Conservation (phyloP, 2,329 filamentous ascomycete species). For the Alternaria ventricosa region DNA sequence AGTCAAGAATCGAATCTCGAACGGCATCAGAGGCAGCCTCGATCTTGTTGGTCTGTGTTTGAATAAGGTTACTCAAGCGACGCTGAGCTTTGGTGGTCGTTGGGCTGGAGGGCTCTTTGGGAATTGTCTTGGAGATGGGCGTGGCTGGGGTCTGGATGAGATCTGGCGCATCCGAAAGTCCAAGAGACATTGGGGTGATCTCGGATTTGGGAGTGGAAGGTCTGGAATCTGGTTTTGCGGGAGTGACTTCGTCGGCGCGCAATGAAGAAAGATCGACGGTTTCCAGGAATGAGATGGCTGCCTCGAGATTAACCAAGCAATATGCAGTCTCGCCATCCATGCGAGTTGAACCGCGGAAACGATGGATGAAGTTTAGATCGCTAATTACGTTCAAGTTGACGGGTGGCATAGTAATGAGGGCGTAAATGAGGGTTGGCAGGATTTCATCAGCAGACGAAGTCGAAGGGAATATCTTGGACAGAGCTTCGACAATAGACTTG, state of each 20-base stretch:
- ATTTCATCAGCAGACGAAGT: constrained; percentile 95
- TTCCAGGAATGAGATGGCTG: constrained; percentile 90
- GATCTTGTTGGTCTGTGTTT: constrained; percentile 80
- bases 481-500: constrained; percentile 90
- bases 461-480: constrained; percentile 69
- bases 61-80: constrained; percentile 83
- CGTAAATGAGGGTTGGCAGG: constrained; percentile 94
- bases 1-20: constrained; percentile 69
- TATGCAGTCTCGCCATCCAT: constrained; percentile 95
- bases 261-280: constrained; percentile 93
- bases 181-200: constrained; percentile 50
- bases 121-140: constrained; percentile 27
- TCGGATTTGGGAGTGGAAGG: constrained; percentile 54
- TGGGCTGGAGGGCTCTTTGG: constrained; percentile 40
- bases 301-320: constrained; percentile 94
- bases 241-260: constrained; percentile 73
- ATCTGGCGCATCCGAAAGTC: constrained; percentile 46
- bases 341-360: constrained; percentile 84
- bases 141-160: constrained; percentile 50
- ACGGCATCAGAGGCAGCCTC: constrained; percentile 84
- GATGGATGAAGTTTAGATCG: constrained; percentile 92
- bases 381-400: constrained; percentile 89
- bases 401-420: constrained; percentile 86
- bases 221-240: constrained; percentile 61
- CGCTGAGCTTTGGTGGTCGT: constrained; percentile 67